Conservation (phyloP, 768 basidiomycete genomes). For the Suillus cothurnatus region DNA sequence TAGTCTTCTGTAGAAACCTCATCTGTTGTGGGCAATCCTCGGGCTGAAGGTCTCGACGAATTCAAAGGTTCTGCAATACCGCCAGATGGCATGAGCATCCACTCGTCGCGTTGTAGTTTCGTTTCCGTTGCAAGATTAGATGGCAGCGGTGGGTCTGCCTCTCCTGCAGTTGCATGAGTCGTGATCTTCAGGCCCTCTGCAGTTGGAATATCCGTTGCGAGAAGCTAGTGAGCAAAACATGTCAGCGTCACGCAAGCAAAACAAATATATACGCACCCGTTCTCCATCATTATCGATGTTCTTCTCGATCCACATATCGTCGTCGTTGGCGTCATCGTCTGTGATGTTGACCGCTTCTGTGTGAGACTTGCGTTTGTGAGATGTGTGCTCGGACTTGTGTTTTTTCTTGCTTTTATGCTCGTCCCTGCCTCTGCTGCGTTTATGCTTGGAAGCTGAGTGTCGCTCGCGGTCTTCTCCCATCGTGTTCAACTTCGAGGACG, state of each 20-base stretch:
- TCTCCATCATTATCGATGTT: slow-evolving; percentile 80
- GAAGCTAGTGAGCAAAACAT: slow-evolving; percentile 42
- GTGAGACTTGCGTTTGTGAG: slow-evolving; percentile 32
- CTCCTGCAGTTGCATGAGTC: slow-evolving; percentile 54
- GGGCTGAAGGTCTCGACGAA: slow-evolving; percentile 34
- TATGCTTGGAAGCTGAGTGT: slow-evolving; percentile 23
- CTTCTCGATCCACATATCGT: slow-evolving; percentile 87
- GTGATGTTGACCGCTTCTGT: slow-evolving; percentile 42
- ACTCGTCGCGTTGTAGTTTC: slow-evolving; percentile 71
- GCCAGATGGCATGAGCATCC: slow-evolving; percentile 73
- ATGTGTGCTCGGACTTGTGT: slow-evolving; percentile 49
- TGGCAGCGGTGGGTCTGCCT: slow-evolving; percentile 51
- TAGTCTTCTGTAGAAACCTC: slow-evolving; percentile 69
- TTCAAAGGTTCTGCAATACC: slow-evolving; percentile 29
- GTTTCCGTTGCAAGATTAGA: slow-evolving; percentile 48
- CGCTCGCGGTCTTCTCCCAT: slow-evolving; percentile 25
- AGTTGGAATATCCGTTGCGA: slow-evolving; percentile 77
- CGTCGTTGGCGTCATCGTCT: slow-evolving; percentile 75
- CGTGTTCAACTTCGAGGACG: slow-evolving; percentile 5
- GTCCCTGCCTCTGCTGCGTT: slow-evolving; percentile 35
- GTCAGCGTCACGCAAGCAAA: slow-evolving; percentile 8
- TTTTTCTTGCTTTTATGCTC: slow-evolving; percentile 58
- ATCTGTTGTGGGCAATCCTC: slow-evolving; percentile 34
- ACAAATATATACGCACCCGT: slow-evolving; percentile 47
- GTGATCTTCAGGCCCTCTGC: slow-evolving; percentile 69